Base-by-base conservation (phyloP, 2,329 filamentous ascomycete genomes). In the Colletotrichum phormii region DNA sequence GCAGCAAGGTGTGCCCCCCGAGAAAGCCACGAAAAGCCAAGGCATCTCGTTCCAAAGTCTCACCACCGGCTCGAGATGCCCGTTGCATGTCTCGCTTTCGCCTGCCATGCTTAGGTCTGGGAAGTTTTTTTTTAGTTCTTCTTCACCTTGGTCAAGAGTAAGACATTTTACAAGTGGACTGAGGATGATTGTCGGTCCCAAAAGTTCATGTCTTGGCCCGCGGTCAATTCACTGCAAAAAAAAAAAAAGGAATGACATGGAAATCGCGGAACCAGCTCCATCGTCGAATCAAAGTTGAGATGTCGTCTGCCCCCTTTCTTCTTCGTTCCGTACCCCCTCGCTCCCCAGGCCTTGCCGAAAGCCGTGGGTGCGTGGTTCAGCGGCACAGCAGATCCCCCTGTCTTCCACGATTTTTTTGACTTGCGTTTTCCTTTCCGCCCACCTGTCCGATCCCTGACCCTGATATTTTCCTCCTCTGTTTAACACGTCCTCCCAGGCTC, bases 341-440 rank as follows among this genome's bases (percentile, higher is more conserved):
- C 33, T 37, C 33, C 15, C 29, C 11, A 54, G 46, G 42, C 51
- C 64, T 72, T 72, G 69, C 70, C 66, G 70, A 72, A 69, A 55
- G 64, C 70, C 65, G 69, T 42, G 69, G 37, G 8, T 35, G 37
- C 1, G 63, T 37, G 31, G 64, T 71, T 53, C n/a, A 64, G 31
- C 31, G 59, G 33, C 37, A 42, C 18, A 49, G 42, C 18, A 18
- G 42, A 22, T 69, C 75, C 22, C 77, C 76, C 71, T 77, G 72
- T 65, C 74, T 49, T 22, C 15, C 15, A 42, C 15, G 15, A 18
- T n/a, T 49, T 22, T 49, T 49, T 49, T 49, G 6, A n/a, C 18
- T n/a, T 49, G 15, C 75, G 75, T 55, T 79, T 78, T 13, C 75
- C 53, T 24, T 46, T 74, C 59, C 53, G 64, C 35, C 58, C 60